Evolutionary conservation across 164 flowering plant genomes (phyloP).

Genomic region (Aristolochia fimbriata): DNA sequence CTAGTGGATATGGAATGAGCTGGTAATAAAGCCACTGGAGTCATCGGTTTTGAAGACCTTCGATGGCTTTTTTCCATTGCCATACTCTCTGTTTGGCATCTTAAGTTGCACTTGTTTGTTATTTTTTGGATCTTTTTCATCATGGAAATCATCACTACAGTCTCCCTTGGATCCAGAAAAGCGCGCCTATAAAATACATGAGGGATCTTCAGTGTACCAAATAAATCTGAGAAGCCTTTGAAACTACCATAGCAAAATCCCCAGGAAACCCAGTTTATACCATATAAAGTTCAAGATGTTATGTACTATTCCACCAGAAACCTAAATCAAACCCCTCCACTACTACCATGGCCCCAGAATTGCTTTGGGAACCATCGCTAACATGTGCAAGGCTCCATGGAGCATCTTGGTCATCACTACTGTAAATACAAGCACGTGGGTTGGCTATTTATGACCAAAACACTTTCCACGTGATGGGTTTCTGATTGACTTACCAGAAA

Average conservation of each 20-base stretch:
- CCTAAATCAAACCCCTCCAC: constrained; percentile 43
- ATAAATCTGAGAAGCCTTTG: too few relatives aligned
- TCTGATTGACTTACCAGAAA: too few relatives aligned
- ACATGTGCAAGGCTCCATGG: constrained; percentile 70
- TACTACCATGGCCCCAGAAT: constrained; percentile 9
- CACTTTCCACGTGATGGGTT: too few relatives aligned
- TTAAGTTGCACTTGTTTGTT: constrained; percentile 76
- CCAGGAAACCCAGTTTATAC: too few relatives aligned
- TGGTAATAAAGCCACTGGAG: not conserved
- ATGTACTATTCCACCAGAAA: too few relatives aligned
- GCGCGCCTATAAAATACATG: constrained; percentile 56
- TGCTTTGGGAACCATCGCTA: constrained; percentile 48
- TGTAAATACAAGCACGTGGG: too few relatives aligned
- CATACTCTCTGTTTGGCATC: constrained; percentile 87
- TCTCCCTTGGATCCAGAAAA: constrained; percentile 93
- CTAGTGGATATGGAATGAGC: too few relatives aligned
- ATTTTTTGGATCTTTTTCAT: constrained; percentile 85
- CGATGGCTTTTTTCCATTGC: constrained; percentile 96
- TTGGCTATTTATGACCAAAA: too few relatives aligned
- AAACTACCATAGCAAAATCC: too few relatives aligned
- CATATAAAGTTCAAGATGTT: too few relatives aligned
- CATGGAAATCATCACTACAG: too few relatives aligned
- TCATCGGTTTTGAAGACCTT: constrained; percentile 77
- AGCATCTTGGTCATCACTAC: constrained; percentile 44
- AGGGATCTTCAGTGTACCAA: too few relatives aligned